phyloP scores from a whole-genome alignment of 1,139 yeast species.

The Petasospora fabianii region DNA sequence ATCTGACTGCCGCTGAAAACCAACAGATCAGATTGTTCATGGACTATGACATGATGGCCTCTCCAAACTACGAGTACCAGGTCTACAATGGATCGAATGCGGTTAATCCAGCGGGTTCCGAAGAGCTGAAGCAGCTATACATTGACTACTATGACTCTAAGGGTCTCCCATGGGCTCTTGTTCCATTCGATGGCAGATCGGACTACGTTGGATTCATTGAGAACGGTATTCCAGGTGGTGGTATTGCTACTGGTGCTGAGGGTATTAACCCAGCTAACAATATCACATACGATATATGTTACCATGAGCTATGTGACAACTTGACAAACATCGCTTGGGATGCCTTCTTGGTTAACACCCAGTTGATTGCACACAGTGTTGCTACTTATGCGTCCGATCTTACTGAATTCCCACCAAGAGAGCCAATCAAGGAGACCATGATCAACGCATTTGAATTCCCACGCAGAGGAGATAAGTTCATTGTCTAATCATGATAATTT shows the following conservation, averaged over 20 bases:
- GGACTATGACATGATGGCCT: slow-evolving; percentile 99
- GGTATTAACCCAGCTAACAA: slow-evolving; percentile 69
- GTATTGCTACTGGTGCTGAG: slow-evolving; percentile 94
- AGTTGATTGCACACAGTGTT: slow-evolving; percentile 86
- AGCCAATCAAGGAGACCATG: background rate
- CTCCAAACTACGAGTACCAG: slow-evolving; percentile 89
- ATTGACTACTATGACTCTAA: slow-evolving; percentile 63
- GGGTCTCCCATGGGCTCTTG: slow-evolving; percentile 72
- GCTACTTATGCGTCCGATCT: slow-evolving; percentile 77
- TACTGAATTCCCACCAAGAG: slow-evolving; percentile 19
- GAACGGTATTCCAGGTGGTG: slow-evolving; percentile 90
- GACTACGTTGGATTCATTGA: slow-evolving; percentile 93
- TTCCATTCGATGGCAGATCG: slow-evolving; percentile 92
- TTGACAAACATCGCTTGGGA: slow-evolving; percentile 72
- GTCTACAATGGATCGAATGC: slow-evolving; percentile 69
- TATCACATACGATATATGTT: slow-evolving; percentile 75
- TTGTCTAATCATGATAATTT: background rate
- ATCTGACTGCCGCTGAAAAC: slow-evolving; percentile 66
- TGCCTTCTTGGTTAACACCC: slow-evolving; percentile 81
- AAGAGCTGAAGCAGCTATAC: slow-evolving; percentile 71
- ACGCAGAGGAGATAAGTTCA: background rate
- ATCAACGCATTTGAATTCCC: background rate
- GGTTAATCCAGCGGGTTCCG: slow-evolving; percentile 84
- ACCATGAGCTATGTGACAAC: slow-evolving; percentile 84
- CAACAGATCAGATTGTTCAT: slow-evolving; percentile 78